Base-by-base conservation (phyloP, 495 filamentous ascomycete genomes). In the Lasiosphaeria miniovina region DNA sequence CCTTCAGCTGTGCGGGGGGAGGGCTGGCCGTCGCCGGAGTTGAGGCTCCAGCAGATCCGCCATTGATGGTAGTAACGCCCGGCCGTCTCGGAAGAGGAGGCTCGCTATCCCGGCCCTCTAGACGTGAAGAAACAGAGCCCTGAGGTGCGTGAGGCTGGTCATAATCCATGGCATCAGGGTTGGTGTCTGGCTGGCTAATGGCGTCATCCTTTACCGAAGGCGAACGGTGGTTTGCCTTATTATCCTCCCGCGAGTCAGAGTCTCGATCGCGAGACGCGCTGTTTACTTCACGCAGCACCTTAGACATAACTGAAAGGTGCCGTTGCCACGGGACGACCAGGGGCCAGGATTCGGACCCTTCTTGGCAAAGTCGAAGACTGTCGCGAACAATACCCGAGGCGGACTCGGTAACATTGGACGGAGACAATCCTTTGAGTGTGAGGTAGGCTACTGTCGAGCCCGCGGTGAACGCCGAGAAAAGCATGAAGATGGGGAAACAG, bases 401-500 rank as follows among this genome's bases (percentile, higher is more conserved):
- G 6, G 77, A 75, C 62, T 80, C 76, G 52, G 73, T 75, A 33
- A 75, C 74, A 36, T 77, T 77, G 31, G 68, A 58, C 0, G 78
- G 78, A 0, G 77, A 76, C 31, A 81, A 60, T 1, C 78, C 76
- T 61, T 80, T 81, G 55, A 81, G 68, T 9, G 74, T 74, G 14
- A 81, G 77, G 62, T 78, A 81, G 48, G 78, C 78, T 17, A 79
- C 74, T 3, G 78, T 81, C 4, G 76, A 78, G 24, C 78, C 76
- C 5, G 78, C 78, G 0, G 77, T 81, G 58, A 81, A 81, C 54
- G 76, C 77, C 1, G 77, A 76, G 59, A 81, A 81, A 41, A 80
- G 68, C 78, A 81, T 81, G 54, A 81, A 79, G 32, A 81, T 73
- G 6, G 78, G 77, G 60, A 80, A 80, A 64, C 75, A 79, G n/a